Evolutionary conservation across 495 filamentous ascomycete species (phyloP).

Genomic region (Hyaloscypha finlandica): DNA sequence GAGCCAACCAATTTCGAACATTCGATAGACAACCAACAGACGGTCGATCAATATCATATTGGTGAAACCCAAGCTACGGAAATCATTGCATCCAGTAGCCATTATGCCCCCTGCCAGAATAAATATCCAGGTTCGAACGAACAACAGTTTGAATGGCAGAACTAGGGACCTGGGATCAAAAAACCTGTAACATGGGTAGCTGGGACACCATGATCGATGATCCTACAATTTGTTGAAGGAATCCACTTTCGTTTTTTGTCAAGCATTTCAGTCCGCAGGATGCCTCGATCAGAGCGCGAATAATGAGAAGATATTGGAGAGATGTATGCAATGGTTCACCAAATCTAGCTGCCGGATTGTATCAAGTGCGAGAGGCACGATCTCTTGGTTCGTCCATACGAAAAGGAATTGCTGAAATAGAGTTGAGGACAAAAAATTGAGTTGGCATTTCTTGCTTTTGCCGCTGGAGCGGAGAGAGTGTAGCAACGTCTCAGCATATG

Average conservation of each 20-base stretch:
- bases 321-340: neutral
- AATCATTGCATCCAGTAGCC: neutral
- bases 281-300: neutral
- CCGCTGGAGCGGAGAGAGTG: no score
- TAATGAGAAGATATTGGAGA: neutral
- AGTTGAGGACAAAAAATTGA: no score
- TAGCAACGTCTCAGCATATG: no score
- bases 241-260: neutral
- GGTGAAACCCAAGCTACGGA: neutral
- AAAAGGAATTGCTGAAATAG: no score
- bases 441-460: no score
- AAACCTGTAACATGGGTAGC: neutral
- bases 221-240: neutral
- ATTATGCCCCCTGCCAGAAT: neutral
- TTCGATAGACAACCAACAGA: neutral
- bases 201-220: neutral
- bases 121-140: neutral
- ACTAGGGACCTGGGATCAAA: neutral
- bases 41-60: neutral
- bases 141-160: neutral
- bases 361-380: no score
- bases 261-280: neutral
- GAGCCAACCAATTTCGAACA: neutral
- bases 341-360: neutral
- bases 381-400: no score